Evolutionary conservation across 805 yeast genomes (phyloP).

Genomic region (Saturnispora quitensis): DNA sequence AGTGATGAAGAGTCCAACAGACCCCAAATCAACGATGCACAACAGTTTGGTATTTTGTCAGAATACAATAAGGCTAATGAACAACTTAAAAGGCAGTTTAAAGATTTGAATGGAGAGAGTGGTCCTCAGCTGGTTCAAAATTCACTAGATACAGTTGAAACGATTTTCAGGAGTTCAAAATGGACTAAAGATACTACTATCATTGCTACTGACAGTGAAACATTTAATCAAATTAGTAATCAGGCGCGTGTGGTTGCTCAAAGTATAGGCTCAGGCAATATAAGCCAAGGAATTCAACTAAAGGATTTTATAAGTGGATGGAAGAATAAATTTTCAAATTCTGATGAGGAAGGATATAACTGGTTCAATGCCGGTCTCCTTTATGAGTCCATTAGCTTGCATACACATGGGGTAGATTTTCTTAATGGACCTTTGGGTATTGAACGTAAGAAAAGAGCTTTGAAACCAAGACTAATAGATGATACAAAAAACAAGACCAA

Average conservation of each 20-base stretch:
- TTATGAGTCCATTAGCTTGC: slow-evolving; percentile 36
- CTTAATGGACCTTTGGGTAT: slow-evolving; percentile 63
- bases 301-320: slow-evolving; percentile 38
- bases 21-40: slow-evolving; percentile 18
- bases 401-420: slow-evolving; percentile 48
- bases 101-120: slow-evolving; percentile 47
- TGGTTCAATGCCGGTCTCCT: slow-evolving; percentile 55
- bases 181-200: slow-evolving; percentile 29
- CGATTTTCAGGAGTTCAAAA: slow-evolving; percentile 35
- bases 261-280: slow-evolving; percentile 49
- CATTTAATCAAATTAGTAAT: slow-evolving; percentile 49
- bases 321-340: slow-evolving; percentile 24
- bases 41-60: slow-evolving; percentile 20
- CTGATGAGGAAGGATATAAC: slow-evolving; percentile 29
- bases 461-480: slow-evolving; percentile 32
- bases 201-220: slow-evolving; percentile 57
- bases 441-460: slow-evolving; percentile 38
- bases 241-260: slow-evolving; percentile 57
- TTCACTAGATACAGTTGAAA: slow-evolving; percentile 38
- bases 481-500: slow-evolving; percentile 29
- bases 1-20: slow-evolving; percentile 11
- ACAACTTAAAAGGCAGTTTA: slow-evolving; percentile 29
- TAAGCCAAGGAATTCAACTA: slow-evolving; percentile 40
- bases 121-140: slow-evolving; percentile 42
- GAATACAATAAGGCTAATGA: slow-evolving; percentile 20